A percentile compares a stretch with the other conserved stretches of the same genome.
phyloP scores from a whole-genome alignment of 129 eudicot genomes.

The Chrysanthemum seticuspe region DNA sequence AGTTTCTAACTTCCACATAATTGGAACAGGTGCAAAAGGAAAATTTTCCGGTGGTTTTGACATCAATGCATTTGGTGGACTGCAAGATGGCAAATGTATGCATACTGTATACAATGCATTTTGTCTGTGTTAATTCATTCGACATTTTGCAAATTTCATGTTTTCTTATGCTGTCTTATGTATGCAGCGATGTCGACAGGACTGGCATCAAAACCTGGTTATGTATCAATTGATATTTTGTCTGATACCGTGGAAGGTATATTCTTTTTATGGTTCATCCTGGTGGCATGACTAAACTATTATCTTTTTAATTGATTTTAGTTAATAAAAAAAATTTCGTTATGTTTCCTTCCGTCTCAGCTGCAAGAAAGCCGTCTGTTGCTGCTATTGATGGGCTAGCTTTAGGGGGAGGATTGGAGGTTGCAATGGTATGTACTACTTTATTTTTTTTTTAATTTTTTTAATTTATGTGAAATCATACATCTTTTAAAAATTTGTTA shows the following conservation, averaged over 20 bases:
- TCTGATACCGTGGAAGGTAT: slow-evolving; percentile 80
- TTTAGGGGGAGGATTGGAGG: slow-evolving; percentile 95
- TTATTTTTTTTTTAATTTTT: background rate
- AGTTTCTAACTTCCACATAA: slow-evolving; percentile 5
- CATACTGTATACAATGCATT: slow-evolving; percentile 1
- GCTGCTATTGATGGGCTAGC: slow-evolving; percentile 99
- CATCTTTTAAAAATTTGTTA: background rate
- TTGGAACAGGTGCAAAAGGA: slow-evolving; percentile 78
- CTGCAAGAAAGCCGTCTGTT: slow-evolving; percentile 85
- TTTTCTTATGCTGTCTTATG: background rate
- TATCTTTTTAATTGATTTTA: background rate
- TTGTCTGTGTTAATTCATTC: background rate
- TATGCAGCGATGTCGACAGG: slow-evolving; percentile 39
- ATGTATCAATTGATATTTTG: slow-evolving; percentile 70
- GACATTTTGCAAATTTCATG: slow-evolving; percentile 15
- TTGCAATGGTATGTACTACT: slow-evolving; percentile 76
- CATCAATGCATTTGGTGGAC: slow-evolving; percentile 64
- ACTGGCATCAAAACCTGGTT: slow-evolving; percentile 70
- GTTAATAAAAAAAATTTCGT: background rate
- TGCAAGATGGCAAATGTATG: slow-evolving; percentile 70
- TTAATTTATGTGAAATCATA: background rate
- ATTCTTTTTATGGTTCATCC: background rate
- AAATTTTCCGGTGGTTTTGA: slow-evolving; percentile 99
- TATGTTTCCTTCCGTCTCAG: slow-evolving; percentile 36
- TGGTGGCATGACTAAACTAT: too few species aligned